These are phyloP conservation scores for Chlamydomonas incerta DNA, from an alignment of 139 green algal species.

Conservation along the genomic window DNA sequence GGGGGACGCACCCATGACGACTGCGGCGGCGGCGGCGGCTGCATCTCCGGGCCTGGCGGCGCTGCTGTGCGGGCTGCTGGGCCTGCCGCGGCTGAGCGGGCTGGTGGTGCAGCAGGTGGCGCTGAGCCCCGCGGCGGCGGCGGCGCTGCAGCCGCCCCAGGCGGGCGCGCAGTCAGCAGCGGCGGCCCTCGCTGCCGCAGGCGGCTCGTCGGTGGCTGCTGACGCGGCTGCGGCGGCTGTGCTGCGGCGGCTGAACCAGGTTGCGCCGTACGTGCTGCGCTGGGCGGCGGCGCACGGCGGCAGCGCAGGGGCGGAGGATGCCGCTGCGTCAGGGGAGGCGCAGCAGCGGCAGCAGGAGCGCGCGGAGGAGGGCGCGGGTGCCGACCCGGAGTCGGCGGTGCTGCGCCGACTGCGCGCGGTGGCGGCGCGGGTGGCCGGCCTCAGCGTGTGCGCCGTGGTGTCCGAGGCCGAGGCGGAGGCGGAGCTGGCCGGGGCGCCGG, in stretches of 20 bases:
- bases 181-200: background rate
- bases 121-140: background rate
- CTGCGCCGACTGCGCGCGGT: background rate
- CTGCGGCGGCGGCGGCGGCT: too few relatives aligned
- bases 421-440: background rate
- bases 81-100: conserved; percentile 11
- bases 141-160: background rate
- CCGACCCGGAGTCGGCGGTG: background rate
- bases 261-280: background rate
- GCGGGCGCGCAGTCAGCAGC: background rate
- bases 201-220: background rate
- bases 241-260: conserved; percentile 8
- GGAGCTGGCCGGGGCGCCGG: background rate
- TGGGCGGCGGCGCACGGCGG: background rate
- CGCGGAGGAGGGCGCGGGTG: too few relatives aligned
- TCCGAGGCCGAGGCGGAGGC: background rate
- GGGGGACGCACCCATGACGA: too few relatives aligned
- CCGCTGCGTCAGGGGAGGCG: too few relatives aligned
- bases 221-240: background rate
- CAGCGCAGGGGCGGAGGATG: too few relatives aligned
- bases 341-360: too few relatives aligned
- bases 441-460: too few relatives aligned
- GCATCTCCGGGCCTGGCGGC: background rate
- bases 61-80: conserved; percentile 2
- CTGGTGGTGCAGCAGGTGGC: background rate